phyloP scores from a whole-genome alignment of 306 rosid genomes.

The Herpetospermum pedunculosum region DNA sequence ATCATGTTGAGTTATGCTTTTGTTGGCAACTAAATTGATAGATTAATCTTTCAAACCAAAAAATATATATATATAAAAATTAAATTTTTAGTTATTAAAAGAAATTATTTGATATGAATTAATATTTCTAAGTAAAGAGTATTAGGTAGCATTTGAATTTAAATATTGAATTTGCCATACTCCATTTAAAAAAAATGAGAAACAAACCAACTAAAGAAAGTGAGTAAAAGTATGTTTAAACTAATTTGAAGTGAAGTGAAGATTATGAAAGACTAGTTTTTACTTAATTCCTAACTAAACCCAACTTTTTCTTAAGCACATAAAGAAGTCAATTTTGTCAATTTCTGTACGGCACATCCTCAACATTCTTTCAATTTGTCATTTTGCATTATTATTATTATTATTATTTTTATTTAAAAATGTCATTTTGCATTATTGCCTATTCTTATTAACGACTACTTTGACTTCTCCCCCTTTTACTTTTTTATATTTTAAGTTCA shows the following conservation, averaged over 20 bases:
- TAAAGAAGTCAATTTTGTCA: neutral
- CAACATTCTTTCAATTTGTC: too few species aligned
- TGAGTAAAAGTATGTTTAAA: neutral
- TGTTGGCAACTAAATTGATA: too few species aligned
- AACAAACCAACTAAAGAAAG: neutral
- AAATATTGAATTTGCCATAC: neutral
- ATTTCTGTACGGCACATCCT: neutral
- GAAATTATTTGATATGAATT: neutral
- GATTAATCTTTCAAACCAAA: too few species aligned
- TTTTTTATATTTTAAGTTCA: neutral
- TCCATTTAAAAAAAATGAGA: neutral
- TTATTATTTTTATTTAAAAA: too few species aligned
- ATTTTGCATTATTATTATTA: too few species aligned
- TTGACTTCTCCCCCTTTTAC: neutral
- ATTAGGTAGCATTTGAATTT: neutral
- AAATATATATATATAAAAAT: too few species aligned
- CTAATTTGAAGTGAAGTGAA: neutral
- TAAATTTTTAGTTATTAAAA: neutral
- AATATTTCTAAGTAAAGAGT: neutral
- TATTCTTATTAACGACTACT: too few species aligned
- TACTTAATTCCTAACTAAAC: neutral
- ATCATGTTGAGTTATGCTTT: too few species aligned
- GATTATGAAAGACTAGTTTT: neutral
- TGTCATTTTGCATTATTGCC: too few species aligned
- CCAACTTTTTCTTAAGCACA: neutral